These are phyloP conservation scores for Schrenkiella parvula DNA, from an alignment of 345 rosid species.

Conservation along the genomic window DNA sequence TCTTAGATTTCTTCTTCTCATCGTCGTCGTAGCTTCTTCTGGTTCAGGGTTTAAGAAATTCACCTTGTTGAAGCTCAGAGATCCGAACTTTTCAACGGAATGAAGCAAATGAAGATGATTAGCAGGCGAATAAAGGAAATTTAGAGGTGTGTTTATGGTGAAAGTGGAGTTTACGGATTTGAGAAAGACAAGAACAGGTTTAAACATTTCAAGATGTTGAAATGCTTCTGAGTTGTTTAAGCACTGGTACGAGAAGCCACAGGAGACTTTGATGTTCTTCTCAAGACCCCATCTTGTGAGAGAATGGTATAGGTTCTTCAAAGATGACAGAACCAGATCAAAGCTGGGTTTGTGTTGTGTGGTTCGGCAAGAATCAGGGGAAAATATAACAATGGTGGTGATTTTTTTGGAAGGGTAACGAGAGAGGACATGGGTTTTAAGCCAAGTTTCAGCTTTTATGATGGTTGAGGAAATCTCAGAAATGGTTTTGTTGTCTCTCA, in stretches of 20 bases:
- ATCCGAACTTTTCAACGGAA: constrained; percentile 39
- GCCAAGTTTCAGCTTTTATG: constrained; percentile 67
- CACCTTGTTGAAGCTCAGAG: constrained; percentile 39
- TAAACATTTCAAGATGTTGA: constrained; percentile 13
- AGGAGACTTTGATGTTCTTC: constrained; percentile 56
- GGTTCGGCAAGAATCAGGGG: constrained; percentile 37
- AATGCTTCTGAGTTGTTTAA: constrained; percentile 6
- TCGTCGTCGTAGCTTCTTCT: constrained; percentile 4
- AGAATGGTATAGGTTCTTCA: constrained; percentile 58
- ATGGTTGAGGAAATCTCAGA: constrained; percentile 51
- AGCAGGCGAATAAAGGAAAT: constrained; percentile 33
- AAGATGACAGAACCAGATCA: constrained; percentile 41
- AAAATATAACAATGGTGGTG: constrained; percentile 60
- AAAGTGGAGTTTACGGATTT: constrained; percentile 51
- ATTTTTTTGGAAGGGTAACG: constrained; percentile 59
- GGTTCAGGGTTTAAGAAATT: constrained; percentile 41
- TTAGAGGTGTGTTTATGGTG: constrained; percentile 41
- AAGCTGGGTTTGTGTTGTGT: constrained; percentile 34
- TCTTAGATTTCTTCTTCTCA: constrained; percentile 40
- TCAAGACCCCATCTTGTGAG: constrained; percentile 75
- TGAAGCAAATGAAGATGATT: constrained; percentile 34
- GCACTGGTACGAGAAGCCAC: constrained; percentile 46
- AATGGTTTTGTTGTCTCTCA: constrained; percentile 41
- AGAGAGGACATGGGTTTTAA: constrained; percentile 55
- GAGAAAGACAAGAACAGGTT: constrained; percentile 43